phyloP scores from a whole-genome alignment of 2,329 filamentous ascomycete genomes.

The Aspergillus arachidicola region DNA sequence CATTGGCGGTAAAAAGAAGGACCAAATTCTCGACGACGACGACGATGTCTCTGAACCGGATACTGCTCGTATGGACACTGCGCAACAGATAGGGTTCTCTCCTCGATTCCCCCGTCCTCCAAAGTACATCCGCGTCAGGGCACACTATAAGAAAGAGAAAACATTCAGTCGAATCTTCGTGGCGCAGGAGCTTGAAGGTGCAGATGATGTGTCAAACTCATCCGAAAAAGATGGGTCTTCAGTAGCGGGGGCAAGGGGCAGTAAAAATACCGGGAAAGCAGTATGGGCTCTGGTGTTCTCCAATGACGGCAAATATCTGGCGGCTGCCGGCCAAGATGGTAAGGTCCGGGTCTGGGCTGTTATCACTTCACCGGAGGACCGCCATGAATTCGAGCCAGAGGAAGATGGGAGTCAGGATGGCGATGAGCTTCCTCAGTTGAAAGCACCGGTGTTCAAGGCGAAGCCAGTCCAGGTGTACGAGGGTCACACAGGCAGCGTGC shows the following conservation, averaged over 20 bases:
- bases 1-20: slow-evolving; percentile 75
- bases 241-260: slow-evolving; percentile 23
- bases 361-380: slow-evolving; percentile 78
- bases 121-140: slow-evolving; percentile 82
- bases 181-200: slow-evolving; percentile 82
- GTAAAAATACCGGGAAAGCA: slow-evolving; percentile 58
- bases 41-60: slow-evolving; percentile 71
- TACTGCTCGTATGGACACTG: slow-evolving; percentile 73
- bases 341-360: slow-evolving; percentile 88
- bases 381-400: slow-evolving; percentile 71
- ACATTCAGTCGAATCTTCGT: slow-evolving; percentile 89
- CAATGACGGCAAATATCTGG: slow-evolving; percentile 84
- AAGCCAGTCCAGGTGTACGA: slow-evolving; percentile 78
- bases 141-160: slow-evolving; percentile 76
- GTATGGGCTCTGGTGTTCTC: slow-evolving; percentile 95
- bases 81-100: slow-evolving; percentile 77
- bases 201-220: slow-evolving; percentile 40
- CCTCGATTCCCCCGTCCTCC: slow-evolving; percentile 87
- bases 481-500: slow-evolving; percentile 81
- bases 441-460: slow-evolving; percentile 84
- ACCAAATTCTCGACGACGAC: slow-evolving; percentile 49
- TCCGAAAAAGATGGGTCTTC: slow-evolving; percentile 34
- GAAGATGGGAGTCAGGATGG: slow-evolving; percentile 59
- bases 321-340: slow-evolving; percentile 87
- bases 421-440: slow-evolving; percentile 64